Base-by-base conservation (phyloP, 345 rosid genomes). In the Pelargonium nanum region DNA sequence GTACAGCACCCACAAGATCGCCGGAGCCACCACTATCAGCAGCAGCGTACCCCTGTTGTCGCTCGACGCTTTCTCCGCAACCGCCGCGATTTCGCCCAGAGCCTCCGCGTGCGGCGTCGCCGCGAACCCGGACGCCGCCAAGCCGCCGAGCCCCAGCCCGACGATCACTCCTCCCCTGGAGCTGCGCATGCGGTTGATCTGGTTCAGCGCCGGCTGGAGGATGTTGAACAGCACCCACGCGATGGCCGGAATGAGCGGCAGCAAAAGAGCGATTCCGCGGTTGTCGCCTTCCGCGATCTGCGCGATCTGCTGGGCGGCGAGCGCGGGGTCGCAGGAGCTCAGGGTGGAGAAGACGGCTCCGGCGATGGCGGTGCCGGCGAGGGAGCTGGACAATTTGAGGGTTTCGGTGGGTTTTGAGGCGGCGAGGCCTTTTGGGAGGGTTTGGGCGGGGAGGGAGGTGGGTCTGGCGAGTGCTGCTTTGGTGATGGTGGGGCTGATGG, bases 141-240 rank as follows among this genome's bases (percentile, higher is more conserved):
- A 67, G n/a, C 93, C 91, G 1, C 91, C 91, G 0, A 92, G 67
- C 2, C 96, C 98, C 1, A 92, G 67, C 72, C 98, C 96, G 0
- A 83, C 59, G 23, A 78, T 61, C 62, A 89, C 65, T 22, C 95
- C 93, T 24, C 96, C 95, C 71, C 67, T 92, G 65, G 71, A 52
- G 66, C 76, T 77, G 5, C 87, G 57, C 98, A 92, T 92, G 56
- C 76, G 68, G 86, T 76, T 82, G 73, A 89, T 8, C 74, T 92
- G 98, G 80, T 92, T 92, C 0, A 92, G 77, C 5, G 95, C 98
- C 3, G 98, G 98, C 64, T 82, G 98, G 53, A 89, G 85, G 61
- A 92, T 92, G 78, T 92, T 92, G 89, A 58, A 92, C 6, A 92
- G 89, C 13, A 89, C 98, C 98, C 98, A 92, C 0, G 59, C 91